Base-by-base conservation (phyloP, 352 stramenopile genomes). In the Globisporangium rhizosaccharum region DNA sequence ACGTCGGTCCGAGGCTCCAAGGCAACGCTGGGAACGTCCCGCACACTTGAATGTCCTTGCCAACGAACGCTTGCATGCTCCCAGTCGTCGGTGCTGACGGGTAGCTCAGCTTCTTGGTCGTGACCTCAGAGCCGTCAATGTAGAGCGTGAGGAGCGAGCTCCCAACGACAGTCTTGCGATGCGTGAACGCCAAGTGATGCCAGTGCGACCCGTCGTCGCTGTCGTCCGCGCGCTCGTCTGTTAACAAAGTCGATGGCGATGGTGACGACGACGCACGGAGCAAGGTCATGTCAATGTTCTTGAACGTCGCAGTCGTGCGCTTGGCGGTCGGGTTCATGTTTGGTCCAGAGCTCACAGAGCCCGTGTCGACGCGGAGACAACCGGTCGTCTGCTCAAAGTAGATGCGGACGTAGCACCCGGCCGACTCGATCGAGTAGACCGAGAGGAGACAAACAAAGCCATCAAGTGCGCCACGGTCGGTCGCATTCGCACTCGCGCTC, bases 311-410 rank as follows among this genome's bases (percentile, higher is more conserved):
- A 9, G 76, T 77, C 10, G 66, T 88, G 17, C 73, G 69, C 50
- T 84, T 89, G 6, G 70, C 42, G 33, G 66, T 78, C 11, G 76
- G 61, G 47, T 89, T 87, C 23, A 89, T 80, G 47, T 71, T 86
- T 23, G 78, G 69, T 1, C 72, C 80, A 26, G 73, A 63, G n/a
- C 50, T 81, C 17, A 75, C 65, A 2, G 71, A 70, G 1, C 78
- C 79, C 4, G 79, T 89, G 50, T 93, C 79, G 18, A 93, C 70
- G 1, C 80, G 78, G 49, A 93, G 67, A 42, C 71, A 79, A 0
- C 77, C 80, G n/a, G 68, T 87, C 2, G 60, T 63, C 37, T 82
- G 72, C 36, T 93, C 84, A 62, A 93, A 93, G 61, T 87, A 93
- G 3, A 85, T 73, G 9, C 82, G 79, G 7, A 80, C 69, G 59